Base-by-base conservation (phyloP, 768 basidiomycete species). In the Trichaptum fuscoviolaceum region DNA sequence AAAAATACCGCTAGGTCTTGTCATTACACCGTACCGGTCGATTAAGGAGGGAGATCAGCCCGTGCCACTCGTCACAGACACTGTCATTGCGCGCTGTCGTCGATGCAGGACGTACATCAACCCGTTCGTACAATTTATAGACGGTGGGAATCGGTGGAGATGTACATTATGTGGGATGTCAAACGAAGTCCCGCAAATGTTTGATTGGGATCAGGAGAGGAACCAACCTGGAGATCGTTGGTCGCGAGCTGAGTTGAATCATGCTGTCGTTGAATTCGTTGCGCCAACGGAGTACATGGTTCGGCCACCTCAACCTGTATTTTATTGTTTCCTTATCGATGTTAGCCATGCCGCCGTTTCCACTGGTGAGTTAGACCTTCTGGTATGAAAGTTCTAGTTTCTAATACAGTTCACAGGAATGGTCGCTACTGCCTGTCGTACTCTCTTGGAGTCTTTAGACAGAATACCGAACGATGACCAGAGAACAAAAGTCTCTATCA, bases 281-380 rank as follows among this genome's bases (percentile, higher is more conserved):
- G 97, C 97, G 0, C 96, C 97, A 7, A 96, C 95, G 0, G 97
- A 99, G 79, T 99, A 99, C 78, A 99, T 99, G 97, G 96, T 96
- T 74, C 91, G 97, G 69, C 91, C 97, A 6, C 97, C 97, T 64
- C 97, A 99, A 76, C 95, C 97, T 6, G 94, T 96, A 20, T 94
- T 97, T 64, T 99, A 96, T 77, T 85, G 96, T 66, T 97, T 99
- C 83, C 85, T 99, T 74, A 92, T 99, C 77, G 97, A 99, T 73
- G 95, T 99, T 70, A 94, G 93, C 73, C 93, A 96, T 73, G 76
- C 88, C 52, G 96, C 96, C 34, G 85, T 99, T 58, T 91, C 95
- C 78, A 93, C 93, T 58, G 92, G 92, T 91, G 69, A 67, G 83
- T 71, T 26, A 35, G 7, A 34, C 35, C 17, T 35, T 57, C 64